phyloP scores from a whole-genome alignment of 352 stramenopile species.

The Phytophthora macrochlamydospora region DNA sequence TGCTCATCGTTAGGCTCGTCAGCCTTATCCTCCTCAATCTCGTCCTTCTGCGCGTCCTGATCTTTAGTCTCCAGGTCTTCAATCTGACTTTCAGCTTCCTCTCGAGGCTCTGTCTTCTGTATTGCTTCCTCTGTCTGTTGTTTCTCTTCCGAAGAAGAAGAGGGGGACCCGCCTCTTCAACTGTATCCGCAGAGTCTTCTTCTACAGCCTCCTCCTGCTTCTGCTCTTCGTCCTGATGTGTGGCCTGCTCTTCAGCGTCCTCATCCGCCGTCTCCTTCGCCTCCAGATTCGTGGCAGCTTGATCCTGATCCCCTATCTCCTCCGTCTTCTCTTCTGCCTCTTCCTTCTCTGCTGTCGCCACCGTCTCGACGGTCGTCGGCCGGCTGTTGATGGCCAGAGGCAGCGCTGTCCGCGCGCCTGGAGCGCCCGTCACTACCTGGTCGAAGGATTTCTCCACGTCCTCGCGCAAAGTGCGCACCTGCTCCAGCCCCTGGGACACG shows the following conservation, averaged over 20 bases:
- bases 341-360: constrained; percentile 4
- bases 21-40: constrained; percentile 1
- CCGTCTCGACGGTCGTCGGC: not conserved
- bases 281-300: not conserved
- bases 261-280: constrained; percentile 4
- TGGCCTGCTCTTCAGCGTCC: constrained; percentile 6
- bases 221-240: constrained; percentile 6
- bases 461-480: constrained; percentile 82
- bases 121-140: too few species aligned
- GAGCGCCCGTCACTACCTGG: constrained; percentile 61
- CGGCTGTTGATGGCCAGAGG: too few species aligned
- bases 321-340: not conserved
- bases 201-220: not conserved
- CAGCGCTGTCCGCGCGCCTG: constrained; percentile 8
- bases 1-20: constrained; percentile 10
- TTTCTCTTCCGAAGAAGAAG: too few species aligned
- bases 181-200: not conserved
- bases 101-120: too few species aligned
- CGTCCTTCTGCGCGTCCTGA: constrained; percentile 10
- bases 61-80: constrained; percentile 13
- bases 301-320: not conserved
- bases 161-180: not conserved
- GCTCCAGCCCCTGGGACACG: constrained; percentile 83
- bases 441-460: constrained; percentile 91
- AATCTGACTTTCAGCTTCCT: not conserved